Percentiles rank a stretch among this genome's conserved stretches.
Conservation (phyloP, 768 basidiomycete species). For the Coprinopsis marcescibilis region DNA sequence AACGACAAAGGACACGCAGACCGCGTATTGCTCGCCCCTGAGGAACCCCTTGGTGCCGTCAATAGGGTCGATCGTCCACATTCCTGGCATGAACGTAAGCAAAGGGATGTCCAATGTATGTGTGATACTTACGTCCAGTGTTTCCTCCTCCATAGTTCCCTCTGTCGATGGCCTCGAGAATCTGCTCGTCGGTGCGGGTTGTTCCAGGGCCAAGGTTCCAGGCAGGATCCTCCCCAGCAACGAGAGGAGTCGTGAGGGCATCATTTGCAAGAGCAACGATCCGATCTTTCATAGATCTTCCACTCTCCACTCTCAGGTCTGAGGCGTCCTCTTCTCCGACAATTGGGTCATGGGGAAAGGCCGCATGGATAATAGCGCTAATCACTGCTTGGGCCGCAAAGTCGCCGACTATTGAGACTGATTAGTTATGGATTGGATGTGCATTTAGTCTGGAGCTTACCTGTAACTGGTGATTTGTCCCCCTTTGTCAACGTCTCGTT, state of each 20-base stretch:
- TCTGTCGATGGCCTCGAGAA: slow-evolving; percentile 84
- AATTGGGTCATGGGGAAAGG: slow-evolving; percentile 83
- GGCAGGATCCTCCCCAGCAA: slow-evolving; percentile 48
- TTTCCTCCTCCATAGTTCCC: slow-evolving; percentile 71
- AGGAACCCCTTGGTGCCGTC: slow-evolving; percentile 95
- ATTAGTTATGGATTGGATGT: not conserved
- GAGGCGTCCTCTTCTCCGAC: slow-evolving; percentile 94
- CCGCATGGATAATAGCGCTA: slow-evolving; percentile 64
- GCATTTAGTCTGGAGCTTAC: slow-evolving; percentile 29
- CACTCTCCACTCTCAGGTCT: slow-evolving; percentile 55
- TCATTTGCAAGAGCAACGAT: slow-evolving; percentile 84
- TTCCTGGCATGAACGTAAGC: slow-evolving; percentile 36
- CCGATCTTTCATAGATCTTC: slow-evolving; percentile 44
- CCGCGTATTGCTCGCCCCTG: slow-evolving; percentile 88
- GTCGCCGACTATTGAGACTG: slow-evolving; percentile 66
- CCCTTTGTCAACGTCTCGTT: slow-evolving; percentile 84
- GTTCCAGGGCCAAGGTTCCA: slow-evolving; percentile 73
- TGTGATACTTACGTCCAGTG: slow-evolving; percentile 56
- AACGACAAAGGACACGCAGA: slow-evolving; percentile 81
- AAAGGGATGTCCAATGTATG: slow-evolving; percentile 5
- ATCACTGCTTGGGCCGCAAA: slow-evolving; percentile 92
- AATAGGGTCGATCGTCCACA: slow-evolving; percentile 87
- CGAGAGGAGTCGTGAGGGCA: slow-evolving; percentile 52
- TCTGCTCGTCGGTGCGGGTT: slow-evolving; percentile 44
- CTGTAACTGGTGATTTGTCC: slow-evolving; percentile 90